These are phyloP conservation scores for Colletotrichum shisoi DNA, from an alignment of 2,329 filamentous ascomycete genomes.

Conservation along the genomic window DNA sequence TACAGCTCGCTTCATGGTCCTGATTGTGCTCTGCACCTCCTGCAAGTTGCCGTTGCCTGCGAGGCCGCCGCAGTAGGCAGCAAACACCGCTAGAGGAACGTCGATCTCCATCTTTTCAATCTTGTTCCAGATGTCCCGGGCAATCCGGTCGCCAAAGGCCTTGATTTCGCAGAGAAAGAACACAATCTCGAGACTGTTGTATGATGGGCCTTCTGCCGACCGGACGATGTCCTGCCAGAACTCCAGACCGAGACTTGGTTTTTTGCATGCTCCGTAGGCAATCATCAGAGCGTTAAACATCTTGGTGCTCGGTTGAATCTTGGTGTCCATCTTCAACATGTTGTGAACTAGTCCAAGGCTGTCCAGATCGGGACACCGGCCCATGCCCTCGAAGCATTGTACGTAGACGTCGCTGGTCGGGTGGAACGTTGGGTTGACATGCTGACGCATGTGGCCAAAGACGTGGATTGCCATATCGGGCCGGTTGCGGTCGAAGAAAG, in stretches of 20 bases:
- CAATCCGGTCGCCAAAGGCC: constrained; percentile 64
- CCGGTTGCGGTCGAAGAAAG: constrained; percentile 79
- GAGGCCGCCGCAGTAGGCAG: constrained; percentile 78
- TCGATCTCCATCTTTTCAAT: constrained; percentile 79
- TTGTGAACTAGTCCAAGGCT: constrained; percentile 83
- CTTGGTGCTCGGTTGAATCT: constrained; percentile 76
- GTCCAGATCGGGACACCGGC: constrained; percentile 55
- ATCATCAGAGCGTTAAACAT: constrained; percentile 88
- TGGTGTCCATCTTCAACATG: constrained; percentile 91
- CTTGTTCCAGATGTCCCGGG: constrained; percentile 74
- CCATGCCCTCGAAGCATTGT: constrained; percentile 78
- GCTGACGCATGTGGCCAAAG: constrained; percentile 93
- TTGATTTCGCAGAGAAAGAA: constrained; percentile 78
- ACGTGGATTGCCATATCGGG: constrained; percentile 86
- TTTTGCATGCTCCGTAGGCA: constrained; percentile 76
- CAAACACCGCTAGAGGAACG: constrained; percentile 75
- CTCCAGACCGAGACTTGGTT: constrained; percentile 71
- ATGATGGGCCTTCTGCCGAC: constrained; percentile 84
- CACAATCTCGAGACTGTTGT: constrained; percentile 79
- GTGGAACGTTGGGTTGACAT: constrained; percentile 67
- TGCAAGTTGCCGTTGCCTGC: constrained; percentile 76
- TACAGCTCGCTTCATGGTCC: constrained; percentile 70
- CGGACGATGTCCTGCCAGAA: constrained; percentile 87
- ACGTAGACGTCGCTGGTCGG: constrained; percentile 80
- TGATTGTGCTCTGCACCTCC: constrained; percentile 71